Conservation (phyloP, 2,329 filamentous ascomycete genomes). For the Alternaria postmessia region DNA sequence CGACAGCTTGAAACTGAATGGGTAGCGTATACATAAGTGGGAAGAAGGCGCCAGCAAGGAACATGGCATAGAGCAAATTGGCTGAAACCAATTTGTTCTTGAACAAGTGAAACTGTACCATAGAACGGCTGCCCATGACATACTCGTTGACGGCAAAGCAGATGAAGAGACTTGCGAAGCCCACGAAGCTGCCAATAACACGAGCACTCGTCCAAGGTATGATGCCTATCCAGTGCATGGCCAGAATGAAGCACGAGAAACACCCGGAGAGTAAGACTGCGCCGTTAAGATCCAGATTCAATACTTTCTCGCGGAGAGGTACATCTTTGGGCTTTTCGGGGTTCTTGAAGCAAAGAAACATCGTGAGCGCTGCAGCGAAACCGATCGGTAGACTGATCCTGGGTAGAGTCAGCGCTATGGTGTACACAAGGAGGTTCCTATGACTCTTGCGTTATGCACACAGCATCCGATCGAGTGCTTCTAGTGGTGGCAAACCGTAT, state of each 20-base stretch:
- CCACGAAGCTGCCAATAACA: constrained; percentile 58
- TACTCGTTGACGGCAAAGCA: constrained; percentile 51
- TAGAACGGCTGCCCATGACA: constrained; percentile 36
- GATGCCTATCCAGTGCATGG: constrained; percentile 41
- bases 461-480: neutral
- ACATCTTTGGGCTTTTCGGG: constrained; percentile 21
- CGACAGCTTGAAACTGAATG: constrained; percentile 40
- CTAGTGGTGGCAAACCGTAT: neutral
- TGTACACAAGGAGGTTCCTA: neutral
- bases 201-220: constrained; percentile 55
- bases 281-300: constrained; percentile 38
- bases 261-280: constrained; percentile 25
- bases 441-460: neutral
- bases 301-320: constrained; percentile 25
- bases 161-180: constrained; percentile 56
- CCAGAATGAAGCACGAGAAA: constrained; percentile 38
- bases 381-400: constrained; percentile 57
- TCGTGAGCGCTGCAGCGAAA: constrained; percentile 41
- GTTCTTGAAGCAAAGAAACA: constrained; percentile 35
- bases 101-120: constrained; percentile 35
- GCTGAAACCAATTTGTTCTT: constrained; percentile 26
- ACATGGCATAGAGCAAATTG: constrained; percentile 33
- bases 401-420: constrained; percentile 8
- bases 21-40: constrained; percentile 40
- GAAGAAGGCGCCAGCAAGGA: constrained; percentile 39